Base-by-base conservation (phyloP, 2,329 filamentous ascomycete species). In the Akanthomyces dipterigenus region DNA sequence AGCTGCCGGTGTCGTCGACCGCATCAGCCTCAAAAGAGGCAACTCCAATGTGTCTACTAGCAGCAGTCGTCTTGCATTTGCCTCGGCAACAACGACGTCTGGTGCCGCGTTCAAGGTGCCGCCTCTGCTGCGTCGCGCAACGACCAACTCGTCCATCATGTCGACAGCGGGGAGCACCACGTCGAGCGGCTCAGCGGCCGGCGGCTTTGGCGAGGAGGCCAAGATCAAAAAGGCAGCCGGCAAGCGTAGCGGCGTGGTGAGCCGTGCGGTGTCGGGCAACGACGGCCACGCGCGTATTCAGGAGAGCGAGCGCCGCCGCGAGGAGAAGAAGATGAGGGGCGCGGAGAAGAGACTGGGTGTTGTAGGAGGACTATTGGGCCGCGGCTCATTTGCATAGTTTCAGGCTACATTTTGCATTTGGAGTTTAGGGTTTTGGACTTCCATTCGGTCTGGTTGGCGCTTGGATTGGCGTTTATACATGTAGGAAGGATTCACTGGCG, bases 41-140 rank as follows among this genome's bases (percentile, higher is more conserved):
- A 80, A 78, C 0, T 78, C 75, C 16, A 72, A 67, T 45, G 56
- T 70, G 40, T 70, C 74, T 20, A 50, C 49, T 24, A 61, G 57
- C 20, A 62, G 67, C 20, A 70, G 71, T 2, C 80, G 79, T 24
- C 76, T 88, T 62, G 87, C 87, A 3, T 90, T 90, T 70, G 75
- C 81, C 9, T 69, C 76, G 3, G 64, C 74, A 1, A 73, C 77
- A 2, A 70, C 74, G 6, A 68, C 74, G 38, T 55, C 45, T 6
- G 38, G 45, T 3, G 72, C 62, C 64, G 76, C 77, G 0, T 90
- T 91, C 81, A 87, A 84, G 67, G 83, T 90, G 1, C 90, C 90
- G 0, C 81, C 83, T 0, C 79, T 95, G 22, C 80, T 95, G 20
- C 84, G 90, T 28, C 83, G 89, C 34, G 89, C 89, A 5, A 93